phyloP scores from a whole-genome alignment of 2,329 filamentous ascomycete genomes.

The Hymenoscyphus salicellus region DNA sequence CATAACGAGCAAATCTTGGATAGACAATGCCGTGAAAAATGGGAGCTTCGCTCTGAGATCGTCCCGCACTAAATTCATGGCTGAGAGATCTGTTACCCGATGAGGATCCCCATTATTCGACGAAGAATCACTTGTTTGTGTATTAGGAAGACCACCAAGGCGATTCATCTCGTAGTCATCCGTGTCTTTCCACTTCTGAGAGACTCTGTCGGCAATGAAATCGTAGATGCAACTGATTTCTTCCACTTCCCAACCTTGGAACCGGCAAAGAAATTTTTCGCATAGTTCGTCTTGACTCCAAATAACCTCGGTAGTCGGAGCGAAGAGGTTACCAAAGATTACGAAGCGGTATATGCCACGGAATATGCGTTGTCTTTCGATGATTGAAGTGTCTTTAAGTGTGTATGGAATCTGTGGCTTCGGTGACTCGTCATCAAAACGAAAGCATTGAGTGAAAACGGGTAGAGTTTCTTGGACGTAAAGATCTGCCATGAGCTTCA shows the following conservation, averaged over 20 bases:
- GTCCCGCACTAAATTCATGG: too few species aligned
- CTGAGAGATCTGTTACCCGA: too few species aligned
- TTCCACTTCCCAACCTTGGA: conserved; percentile 13
- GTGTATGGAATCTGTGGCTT: not conserved
- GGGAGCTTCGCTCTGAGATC: not conserved
- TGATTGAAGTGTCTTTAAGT: conserved; percentile 6
- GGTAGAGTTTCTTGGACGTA: conserved; percentile 9
- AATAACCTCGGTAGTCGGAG: not conserved
- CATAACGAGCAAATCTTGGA: conserved; percentile 5
- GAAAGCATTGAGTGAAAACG: conserved; percentile 1
- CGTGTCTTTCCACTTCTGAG: conserved; percentile 10
- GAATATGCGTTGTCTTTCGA: conserved; percentile 12
- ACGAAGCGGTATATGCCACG: conserved; percentile 12
- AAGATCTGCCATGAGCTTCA: conserved; percentile 9
- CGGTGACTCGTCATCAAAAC: not conserved
- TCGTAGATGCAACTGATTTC: conserved; percentile 12
- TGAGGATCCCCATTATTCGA: too few species aligned
- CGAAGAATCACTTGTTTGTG: too few species aligned
- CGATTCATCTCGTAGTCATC: conserved; percentile 8
- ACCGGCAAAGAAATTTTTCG: conserved; percentile 9
- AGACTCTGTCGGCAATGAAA: conserved; percentile 8
- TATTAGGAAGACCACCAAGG: not conserved
- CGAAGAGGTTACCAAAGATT: conserved; percentile 14
- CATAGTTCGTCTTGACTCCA: conserved; percentile 1
- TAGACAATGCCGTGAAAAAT: not conserved